Base-by-base conservation (phyloP, 768 basidiomycete genomes). In the Lentinula detonsa region DNA sequence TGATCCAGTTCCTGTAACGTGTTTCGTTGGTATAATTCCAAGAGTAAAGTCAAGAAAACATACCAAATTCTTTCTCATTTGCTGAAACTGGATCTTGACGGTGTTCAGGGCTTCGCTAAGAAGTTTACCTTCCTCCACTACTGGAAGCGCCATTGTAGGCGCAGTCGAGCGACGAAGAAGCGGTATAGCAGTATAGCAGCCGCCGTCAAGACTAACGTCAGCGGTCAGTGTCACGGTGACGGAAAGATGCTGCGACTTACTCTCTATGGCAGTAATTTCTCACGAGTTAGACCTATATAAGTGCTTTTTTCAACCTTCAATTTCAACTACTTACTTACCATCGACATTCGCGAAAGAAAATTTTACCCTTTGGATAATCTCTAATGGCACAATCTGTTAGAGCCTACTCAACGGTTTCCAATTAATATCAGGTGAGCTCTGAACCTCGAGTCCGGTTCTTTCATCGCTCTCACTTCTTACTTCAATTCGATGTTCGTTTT, bases 21-120 rank as follows among this genome's bases (percentile, higher is more conserved):
- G 45, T 37, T n/a, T 50, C 40, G 37, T 42, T 16, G 28, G 10
- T 18, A 21, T n/a, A 54, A 59, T 49, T 46, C 42, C 56, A 33
- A 35, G 34, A 54, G 57, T 18, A 48, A 53, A 35, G 28, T 59
- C 52, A 10, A 10, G 66, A 55, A 54, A 51, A 78, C 86, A 68
- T 72, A 93, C 94, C 60, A 97, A 83, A 74, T 95, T 88, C 70
- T 95, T 80, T 78, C 93, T 93, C 90, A 97, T 95, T 77, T 95
- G 93, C 68, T 92, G 88, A 60, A 93, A 90, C 76, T 97, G 91
- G 35, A 93, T 85, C 79, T 92, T 93, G 69, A 93, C 91, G 31
- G 89, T 92, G 70, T 82, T 89, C 58, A 93, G 77, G 45, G 90
- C 90, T 74, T 93, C 91, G 72, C 87, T 88, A 67, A 93, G 84